Percentiles rank a stretch among this genome's conserved stretches.
Conservation (phyloP, 805 yeast species). For the Wickerhamiella nectarea region DNA sequence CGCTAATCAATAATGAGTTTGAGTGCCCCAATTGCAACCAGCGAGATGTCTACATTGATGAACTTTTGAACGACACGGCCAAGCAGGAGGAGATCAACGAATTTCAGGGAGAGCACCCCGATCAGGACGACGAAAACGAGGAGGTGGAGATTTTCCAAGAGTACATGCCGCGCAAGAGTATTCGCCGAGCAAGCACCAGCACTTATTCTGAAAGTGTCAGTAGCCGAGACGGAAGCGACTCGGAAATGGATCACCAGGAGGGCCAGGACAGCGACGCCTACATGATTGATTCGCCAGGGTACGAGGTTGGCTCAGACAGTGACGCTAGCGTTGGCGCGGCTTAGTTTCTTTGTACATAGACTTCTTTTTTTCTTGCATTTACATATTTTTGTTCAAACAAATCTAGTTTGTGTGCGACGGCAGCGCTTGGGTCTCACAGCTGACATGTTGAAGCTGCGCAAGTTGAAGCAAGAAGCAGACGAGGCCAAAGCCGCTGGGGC, state of each 20-base stretch:
- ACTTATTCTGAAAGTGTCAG: constrained; percentile 6
- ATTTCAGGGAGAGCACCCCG: constrained; percentile 1
- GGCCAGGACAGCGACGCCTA: neutral
- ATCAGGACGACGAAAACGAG: neutral
- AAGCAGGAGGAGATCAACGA: constrained; percentile 38
- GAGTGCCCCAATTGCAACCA: constrained; percentile 77
- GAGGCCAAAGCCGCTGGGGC: constrained; percentile 28
- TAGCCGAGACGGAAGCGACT: neutral
- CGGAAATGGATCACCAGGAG: neutral
- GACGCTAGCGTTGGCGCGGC: constrained; percentile 1
- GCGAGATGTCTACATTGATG: constrained; percentile 64
- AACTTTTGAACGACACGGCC: constrained; percentile 48
- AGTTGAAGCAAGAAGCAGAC: constrained; percentile 43
- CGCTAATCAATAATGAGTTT: constrained; percentile 69
- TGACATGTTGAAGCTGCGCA: constrained; percentile 41
- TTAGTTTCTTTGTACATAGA: too few species aligned
- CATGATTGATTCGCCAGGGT: neutral
- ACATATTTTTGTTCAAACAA: too few species aligned
- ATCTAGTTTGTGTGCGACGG: too few species aligned
- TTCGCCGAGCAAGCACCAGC: constrained; percentile 4
- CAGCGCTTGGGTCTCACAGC: neutral
- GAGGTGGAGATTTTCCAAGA: constrained; percentile 6
- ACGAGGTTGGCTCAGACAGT: neutral
- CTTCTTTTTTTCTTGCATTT: too few species aligned
- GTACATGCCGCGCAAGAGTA: neutral